phyloP scores from a whole-genome alignment of 2,329 filamentous ascomycete species.

The Trichoderma asperellum region DNA sequence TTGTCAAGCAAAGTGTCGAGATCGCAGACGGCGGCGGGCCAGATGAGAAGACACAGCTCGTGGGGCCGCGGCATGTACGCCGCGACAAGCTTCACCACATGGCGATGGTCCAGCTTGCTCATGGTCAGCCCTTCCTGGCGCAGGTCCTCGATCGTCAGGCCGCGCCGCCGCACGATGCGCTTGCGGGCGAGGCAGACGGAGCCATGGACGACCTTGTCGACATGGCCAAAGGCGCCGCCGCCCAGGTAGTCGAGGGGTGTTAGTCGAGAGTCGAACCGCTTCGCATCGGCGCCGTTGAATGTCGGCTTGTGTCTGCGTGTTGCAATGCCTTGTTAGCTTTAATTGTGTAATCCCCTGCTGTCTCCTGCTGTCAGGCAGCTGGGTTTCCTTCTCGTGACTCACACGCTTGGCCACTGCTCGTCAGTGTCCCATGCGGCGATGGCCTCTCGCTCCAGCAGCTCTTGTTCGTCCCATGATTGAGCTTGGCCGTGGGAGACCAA shows the following conservation, averaged over 20 bases:
- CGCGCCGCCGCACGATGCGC: conserved; percentile 44
- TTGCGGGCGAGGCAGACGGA: conserved; percentile 52
- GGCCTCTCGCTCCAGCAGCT: conserved; percentile 38
- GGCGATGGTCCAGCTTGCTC: conserved; percentile 52
- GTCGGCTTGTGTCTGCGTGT: conserved; percentile 38
- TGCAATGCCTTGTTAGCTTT: background rate
- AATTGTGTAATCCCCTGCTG: background rate
- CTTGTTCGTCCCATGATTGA: conserved; percentile 37
- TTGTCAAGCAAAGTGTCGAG: conserved; percentile 49
- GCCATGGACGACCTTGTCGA: conserved; percentile 49
- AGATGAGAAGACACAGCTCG: conserved; percentile 51
- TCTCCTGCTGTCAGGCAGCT: background rate
- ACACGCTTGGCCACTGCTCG: conserved; percentile 43
- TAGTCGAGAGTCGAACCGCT: conserved; percentile 42
- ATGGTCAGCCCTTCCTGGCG: conserved; percentile 53
- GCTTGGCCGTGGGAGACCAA: conserved; percentile 33
- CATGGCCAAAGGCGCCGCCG: conserved; percentile 49
- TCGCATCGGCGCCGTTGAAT: conserved; percentile 40
- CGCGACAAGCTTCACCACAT: conserved; percentile 53
- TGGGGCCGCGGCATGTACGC: conserved; percentile 49
- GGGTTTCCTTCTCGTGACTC: conserved; percentile 29
- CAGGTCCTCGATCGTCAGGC: conserved; percentile 47
- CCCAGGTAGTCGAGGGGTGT: conserved; percentile 45
- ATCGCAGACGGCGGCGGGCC: conserved; percentile 54
- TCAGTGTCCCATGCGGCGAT: conserved; percentile 42